Conservation (phyloP, 2,329 filamentous ascomycete species). For the Mariannaea sp. region DNA sequence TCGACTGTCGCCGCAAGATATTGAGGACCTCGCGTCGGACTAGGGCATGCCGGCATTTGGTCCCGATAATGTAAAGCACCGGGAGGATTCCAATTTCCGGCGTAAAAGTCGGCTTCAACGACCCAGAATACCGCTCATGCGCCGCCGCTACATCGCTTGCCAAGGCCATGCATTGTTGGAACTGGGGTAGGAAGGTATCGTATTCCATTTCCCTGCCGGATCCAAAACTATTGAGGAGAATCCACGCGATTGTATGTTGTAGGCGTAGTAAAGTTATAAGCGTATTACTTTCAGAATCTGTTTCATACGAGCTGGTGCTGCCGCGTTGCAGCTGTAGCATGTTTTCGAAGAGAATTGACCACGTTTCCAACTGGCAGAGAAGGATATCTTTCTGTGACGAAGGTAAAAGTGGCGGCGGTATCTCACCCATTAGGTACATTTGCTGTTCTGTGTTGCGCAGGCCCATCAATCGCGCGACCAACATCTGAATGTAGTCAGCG, state of each 20-base stretch:
- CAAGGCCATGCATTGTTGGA: constrained; percentile 36
- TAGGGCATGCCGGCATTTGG: constrained; percentile 43
- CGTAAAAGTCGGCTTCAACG: constrained; percentile 39
- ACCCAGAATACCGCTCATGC: constrained; percentile 32
- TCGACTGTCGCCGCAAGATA: constrained; percentile 32
- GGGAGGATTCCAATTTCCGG: constrained; percentile 36
- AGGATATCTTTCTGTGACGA: constrained; percentile 19
- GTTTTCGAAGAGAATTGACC: constrained; percentile 36
- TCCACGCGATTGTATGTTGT: constrained; percentile 39
- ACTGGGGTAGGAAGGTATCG: constrained; percentile 39
- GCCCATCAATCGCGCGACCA: constrained; percentile 40
- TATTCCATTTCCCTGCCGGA: constrained; percentile 39
- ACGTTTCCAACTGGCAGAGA: constrained; percentile 33
- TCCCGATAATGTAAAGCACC: constrained; percentile 43
- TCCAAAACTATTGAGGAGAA: constrained; percentile 19
- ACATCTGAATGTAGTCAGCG: constrained; percentile 40
- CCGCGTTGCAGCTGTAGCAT: constrained; percentile 26
- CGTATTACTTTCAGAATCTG: constrained; percentile 15
- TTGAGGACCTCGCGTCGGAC: constrained; percentile 40
- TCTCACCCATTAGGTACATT: constrained; percentile 17
- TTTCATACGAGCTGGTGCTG: constrained; percentile 5
- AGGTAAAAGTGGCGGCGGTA: constrained; percentile 11
- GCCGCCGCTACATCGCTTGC: constrained; percentile 30
- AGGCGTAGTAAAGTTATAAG: constrained; percentile 40
- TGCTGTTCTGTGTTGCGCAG: constrained; percentile 34